These are phyloP conservation scores for Penicillium sp. DNA, from an alignment of 2,329 filamentous ascomycete genomes.

Conservation along the genomic window DNA sequence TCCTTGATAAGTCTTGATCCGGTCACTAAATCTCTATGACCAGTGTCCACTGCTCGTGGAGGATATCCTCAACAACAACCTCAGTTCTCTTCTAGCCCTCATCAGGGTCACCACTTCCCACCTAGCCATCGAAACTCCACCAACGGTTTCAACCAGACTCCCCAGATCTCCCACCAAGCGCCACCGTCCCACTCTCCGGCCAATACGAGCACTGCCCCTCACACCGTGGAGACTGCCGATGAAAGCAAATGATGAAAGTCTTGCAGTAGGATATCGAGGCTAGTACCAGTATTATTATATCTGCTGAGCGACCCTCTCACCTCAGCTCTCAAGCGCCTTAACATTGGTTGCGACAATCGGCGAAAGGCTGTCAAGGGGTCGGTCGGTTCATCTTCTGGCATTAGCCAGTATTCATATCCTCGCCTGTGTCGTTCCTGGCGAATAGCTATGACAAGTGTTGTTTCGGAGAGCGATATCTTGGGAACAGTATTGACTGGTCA, in stretches of 20 bases:
- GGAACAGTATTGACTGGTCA: no score
- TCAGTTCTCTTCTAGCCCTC: constrained; percentile 61
- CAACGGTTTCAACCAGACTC: constrained; percentile 49
- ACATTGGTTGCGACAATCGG: no score
- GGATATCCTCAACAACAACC: constrained; percentile 57
- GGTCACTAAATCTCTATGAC: constrained; percentile 36
- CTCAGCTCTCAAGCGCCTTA: no score
- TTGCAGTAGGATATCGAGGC: no score
- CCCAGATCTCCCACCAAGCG: constrained; percentile 41
- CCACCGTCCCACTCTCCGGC: constrained; percentile 31
- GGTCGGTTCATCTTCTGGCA: no score
- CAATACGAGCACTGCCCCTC: constrained; percentile 31
- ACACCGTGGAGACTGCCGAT: constrained; percentile 40
- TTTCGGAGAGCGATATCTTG: no score
- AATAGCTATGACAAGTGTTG: no score
- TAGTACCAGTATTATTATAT: no score
- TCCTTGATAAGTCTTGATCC: constrained; percentile 9
- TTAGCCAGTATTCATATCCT: no score
- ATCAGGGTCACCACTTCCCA: constrained; percentile 58
- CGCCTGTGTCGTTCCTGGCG: no score
- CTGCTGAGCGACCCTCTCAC: no score
- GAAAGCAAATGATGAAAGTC: constrained; percentile 42
- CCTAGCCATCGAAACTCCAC: constrained; percentile 52
- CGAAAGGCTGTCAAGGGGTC: no score
- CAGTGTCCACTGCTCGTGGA: constrained; percentile 55